A percentile compares a stretch with the other conserved stretches of the same genome.
Conservation (phyloP, 768 basidiomycete genomes). For the Auriculariales sp. region DNA sequence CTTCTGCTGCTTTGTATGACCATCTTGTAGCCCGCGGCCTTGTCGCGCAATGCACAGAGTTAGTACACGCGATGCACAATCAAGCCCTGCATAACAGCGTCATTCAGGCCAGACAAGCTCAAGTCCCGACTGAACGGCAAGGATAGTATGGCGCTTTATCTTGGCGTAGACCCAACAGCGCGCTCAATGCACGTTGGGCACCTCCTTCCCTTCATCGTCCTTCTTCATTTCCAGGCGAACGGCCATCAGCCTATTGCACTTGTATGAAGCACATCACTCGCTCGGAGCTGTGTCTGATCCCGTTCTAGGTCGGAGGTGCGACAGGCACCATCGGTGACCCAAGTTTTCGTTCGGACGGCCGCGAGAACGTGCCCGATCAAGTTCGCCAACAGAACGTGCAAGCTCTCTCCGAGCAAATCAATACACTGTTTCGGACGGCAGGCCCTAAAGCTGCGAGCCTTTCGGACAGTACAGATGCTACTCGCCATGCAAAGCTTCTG, state of each 20-base stretch:
- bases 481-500: constrained; percentile 25
- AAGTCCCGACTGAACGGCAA: background rate
- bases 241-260: constrained; percentile 77
- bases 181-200: constrained; percentile 86
- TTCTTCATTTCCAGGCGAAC: constrained; percentile 77
- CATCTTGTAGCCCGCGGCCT: background rate
- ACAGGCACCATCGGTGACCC: constrained; percentile 97
- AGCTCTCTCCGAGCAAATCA: constrained; percentile 46
- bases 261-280: constrained; percentile 31
- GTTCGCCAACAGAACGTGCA: constrained; percentile 52
- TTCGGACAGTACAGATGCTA: constrained; percentile 4
- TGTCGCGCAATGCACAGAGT: background rate
- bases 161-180: constrained; percentile 89
- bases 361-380: constrained; percentile 45
- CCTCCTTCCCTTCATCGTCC: constrained; percentile 70
- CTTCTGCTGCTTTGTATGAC: too few species aligned
- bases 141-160: constrained; percentile 40
- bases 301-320: constrained; percentile 75
- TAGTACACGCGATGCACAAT: background rate
- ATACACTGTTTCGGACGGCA: constrained; percentile 60
- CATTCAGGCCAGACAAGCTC: background rate
- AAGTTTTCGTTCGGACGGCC: constrained; percentile 74
- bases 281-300: background rate
- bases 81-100: background rate
- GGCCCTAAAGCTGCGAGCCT: constrained; percentile 17